Evolutionary conservation across 108 stramenopile genomes (phyloP).

Genomic region (Cyclotella kingstonii): DNA sequence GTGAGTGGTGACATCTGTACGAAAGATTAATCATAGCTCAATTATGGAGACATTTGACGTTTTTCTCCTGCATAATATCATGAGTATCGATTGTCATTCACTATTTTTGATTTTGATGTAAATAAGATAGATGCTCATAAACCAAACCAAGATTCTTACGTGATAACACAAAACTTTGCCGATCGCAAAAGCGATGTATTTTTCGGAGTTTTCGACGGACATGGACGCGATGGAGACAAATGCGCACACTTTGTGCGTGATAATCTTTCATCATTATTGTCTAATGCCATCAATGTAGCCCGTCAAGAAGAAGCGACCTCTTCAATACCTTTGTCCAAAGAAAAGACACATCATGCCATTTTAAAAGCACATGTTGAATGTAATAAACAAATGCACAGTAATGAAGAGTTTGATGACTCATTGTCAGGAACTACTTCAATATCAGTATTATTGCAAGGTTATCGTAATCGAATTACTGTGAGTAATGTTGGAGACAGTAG

Average conservation of each 20-base stretch:
- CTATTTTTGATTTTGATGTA: neutral
- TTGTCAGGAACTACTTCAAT: constrained; percentile 93
- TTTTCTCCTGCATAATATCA: neutral
- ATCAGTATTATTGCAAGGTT: constrained; percentile 80
- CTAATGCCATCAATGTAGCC: constrained; percentile 23
- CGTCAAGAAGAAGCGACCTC: neutral
- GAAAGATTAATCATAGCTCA: neutral
- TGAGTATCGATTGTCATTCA: neutral
- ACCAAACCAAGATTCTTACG: constrained; percentile 88
- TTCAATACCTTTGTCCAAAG: constrained; percentile 48
- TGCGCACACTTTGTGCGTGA: constrained; percentile 77
- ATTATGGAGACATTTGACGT: neutral
- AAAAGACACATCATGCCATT: constrained; percentile 54
- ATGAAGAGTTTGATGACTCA: constrained; percentile 81
- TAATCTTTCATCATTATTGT: constrained; percentile 48
- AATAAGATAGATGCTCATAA: constrained; percentile 62
- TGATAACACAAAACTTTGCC: constrained; percentile 52
- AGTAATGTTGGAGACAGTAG: constrained; percentile 97
- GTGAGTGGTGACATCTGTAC: constrained; percentile 18
- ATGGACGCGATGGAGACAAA: constrained; percentile 81
- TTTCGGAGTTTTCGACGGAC: constrained; percentile 90
- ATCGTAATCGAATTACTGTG: constrained; percentile 78
- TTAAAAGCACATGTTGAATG: constrained; percentile 62
- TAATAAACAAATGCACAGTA: constrained; percentile 67
- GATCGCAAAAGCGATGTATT: constrained; percentile 52